Percentiles rank a stretch among this genome's conserved stretches.
These are phyloP conservation scores for Wickerhamomyces sydowiorum DNA, from an alignment of 805 yeast genomes.

Conservation along the genomic window DNA sequence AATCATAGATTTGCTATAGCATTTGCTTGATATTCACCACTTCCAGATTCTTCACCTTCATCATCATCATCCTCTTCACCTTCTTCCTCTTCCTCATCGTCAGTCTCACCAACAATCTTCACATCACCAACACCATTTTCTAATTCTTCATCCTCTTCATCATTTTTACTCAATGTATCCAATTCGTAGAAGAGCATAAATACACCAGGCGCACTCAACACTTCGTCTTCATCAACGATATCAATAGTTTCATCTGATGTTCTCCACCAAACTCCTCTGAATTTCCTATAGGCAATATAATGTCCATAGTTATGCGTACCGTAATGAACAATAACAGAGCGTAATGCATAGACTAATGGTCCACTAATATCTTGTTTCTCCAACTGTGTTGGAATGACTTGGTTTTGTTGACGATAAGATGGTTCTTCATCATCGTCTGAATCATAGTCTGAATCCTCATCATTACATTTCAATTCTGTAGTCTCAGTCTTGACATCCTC, in stretches of 20 bases:
- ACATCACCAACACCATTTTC: not conserved
- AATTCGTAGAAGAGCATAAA: constrained; percentile 89
- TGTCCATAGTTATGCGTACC: constrained; percentile 99
- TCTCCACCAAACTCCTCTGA: constrained; percentile 91
- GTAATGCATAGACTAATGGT: constrained; percentile 58
- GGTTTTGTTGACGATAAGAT: not conserved
- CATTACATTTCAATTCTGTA: not conserved
- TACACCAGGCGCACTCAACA: constrained; percentile 75
- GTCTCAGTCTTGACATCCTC: not conserved
- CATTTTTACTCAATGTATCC: constrained; percentile 28
- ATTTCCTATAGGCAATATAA: constrained; percentile 80
- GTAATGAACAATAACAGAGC: constrained; percentile 86
- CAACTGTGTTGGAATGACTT: constrained; percentile 6
- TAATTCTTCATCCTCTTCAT: constrained; percentile 11
- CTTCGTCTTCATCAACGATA: constrained; percentile 75
- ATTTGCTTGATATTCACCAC: constrained; percentile 7
- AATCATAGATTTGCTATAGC: constrained; percentile 16
- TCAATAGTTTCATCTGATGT: constrained; percentile 87
- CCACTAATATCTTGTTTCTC: constrained; percentile 25
- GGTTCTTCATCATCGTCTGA: constrained; percentile 9
- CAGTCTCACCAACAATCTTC: not conserved
- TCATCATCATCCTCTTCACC: not conserved
- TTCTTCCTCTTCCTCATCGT: not conserved
- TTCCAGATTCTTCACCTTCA: not conserved
- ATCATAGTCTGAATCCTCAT: constrained; percentile 6